Conservation (phyloP, 1,284 basidiomycete genomes). For the Cryptococcus sp. region DNA sequence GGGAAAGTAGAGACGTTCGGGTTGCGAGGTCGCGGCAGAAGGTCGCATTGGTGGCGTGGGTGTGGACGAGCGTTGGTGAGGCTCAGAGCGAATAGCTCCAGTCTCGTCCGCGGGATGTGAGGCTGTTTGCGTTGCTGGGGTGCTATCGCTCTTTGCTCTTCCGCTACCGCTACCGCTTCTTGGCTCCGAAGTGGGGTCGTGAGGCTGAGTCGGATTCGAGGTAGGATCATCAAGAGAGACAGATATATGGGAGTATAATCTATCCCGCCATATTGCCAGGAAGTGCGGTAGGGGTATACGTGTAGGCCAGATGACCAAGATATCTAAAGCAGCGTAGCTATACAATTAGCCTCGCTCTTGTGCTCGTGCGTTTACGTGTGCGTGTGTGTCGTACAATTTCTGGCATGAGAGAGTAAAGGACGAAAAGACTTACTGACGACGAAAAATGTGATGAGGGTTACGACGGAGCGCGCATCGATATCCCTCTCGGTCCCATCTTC, state of each 20-base stretch:
- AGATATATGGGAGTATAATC: not conserved
- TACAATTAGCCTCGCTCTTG: too few species aligned
- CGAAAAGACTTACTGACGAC: constrained; percentile 62
- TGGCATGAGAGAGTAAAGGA: not conserved
- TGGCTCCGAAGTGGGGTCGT: too few species aligned
- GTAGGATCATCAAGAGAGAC: too few species aligned
- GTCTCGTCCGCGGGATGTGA: too few species aligned
- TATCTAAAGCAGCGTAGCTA: constrained; percentile 65
- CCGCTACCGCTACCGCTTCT: too few species aligned
- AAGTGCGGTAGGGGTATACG: constrained; percentile 58
- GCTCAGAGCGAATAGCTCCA: too few species aligned
- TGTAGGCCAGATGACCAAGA: constrained; percentile 68
- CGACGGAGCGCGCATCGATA: constrained; percentile 57
- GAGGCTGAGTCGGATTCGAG: too few species aligned
- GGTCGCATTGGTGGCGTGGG: too few species aligned
- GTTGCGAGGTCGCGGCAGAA: not conserved
- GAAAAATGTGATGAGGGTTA: constrained; percentile 71
- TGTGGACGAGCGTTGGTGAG: too few species aligned
- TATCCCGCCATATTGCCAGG: constrained; percentile 5
- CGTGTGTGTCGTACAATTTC: not conserved
- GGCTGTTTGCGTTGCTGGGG: too few species aligned
- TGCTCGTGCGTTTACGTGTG: not conserved
- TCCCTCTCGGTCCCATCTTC: constrained; percentile 21
- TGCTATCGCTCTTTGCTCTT: too few species aligned
- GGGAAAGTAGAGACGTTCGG: constrained; percentile 53